Conservation (phyloP, 306 rosid genomes). For the Aeschynomene evenia region DNA sequence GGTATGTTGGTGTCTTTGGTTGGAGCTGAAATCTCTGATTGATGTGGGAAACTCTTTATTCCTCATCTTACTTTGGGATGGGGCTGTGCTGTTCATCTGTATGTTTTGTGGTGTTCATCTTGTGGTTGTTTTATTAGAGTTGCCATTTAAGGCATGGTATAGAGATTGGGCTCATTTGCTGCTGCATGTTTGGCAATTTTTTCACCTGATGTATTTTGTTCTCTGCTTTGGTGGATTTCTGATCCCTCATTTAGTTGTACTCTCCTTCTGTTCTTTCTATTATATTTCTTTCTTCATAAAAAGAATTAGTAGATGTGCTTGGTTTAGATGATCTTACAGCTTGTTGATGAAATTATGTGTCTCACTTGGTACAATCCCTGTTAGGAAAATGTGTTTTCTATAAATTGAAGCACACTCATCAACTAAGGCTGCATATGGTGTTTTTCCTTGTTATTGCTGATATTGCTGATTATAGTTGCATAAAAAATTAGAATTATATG, state of each 20-base stretch:
- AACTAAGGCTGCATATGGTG: background rate
- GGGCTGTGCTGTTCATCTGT: background rate
- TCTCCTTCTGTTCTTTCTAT: background rate
- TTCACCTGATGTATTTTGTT: background rate
- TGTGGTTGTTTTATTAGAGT: background rate
- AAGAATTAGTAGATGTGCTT: background rate
- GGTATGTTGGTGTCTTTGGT: background rate
- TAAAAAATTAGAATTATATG: background rate
- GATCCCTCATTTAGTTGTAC: background rate
- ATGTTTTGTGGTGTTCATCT: background rate
- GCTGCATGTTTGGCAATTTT: background rate
- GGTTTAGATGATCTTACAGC: background rate
- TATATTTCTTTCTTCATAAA: background rate
- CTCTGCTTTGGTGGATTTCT: constrained; percentile 1
- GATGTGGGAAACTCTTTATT: background rate
- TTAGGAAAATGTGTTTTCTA: background rate
- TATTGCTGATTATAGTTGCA: background rate
- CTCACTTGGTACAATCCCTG: background rate
- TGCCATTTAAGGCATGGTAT: background rate
- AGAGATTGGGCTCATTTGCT: background rate
- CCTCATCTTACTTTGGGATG: background rate
- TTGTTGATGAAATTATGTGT: background rate
- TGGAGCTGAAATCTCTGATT: background rate
- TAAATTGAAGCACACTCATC: background rate
- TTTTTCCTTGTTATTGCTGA: background rate